These are phyloP conservation scores for Pythium brachiatum DNA, from an alignment of 352 stramenopile species.

Conservation along the genomic window DNA sequence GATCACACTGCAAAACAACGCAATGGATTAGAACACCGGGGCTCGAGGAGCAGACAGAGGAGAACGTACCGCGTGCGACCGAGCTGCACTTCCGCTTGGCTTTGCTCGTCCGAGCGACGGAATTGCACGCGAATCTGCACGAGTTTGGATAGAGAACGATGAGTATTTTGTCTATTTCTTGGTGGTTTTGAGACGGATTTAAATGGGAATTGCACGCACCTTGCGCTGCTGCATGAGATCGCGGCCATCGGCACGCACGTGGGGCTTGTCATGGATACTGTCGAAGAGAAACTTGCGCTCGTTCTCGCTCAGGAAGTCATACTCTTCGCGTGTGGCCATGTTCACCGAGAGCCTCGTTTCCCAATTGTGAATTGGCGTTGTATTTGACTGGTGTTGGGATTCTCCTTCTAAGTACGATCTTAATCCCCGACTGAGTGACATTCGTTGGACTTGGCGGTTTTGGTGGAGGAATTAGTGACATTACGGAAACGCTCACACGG, in stretches of 20 bases:
- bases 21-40: not conserved
- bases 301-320: slow-evolving; percentile 80
- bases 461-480: slow-evolving; percentile 7
- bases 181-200: not conserved
- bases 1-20: slow-evolving; percentile 45
- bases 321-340: slow-evolving; percentile 27
- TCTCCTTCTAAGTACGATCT: slow-evolving; percentile 17
- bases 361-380: not conserved
- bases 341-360: not conserved
- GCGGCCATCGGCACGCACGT: slow-evolving; percentile 69
- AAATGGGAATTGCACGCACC: slow-evolving; percentile 19
- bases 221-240: slow-evolving; percentile 82
- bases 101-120: slow-evolving; percentile 67
- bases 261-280: slow-evolving; percentile 50
- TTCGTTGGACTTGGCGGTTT: not conserved
- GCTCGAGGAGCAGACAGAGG: not conserved
- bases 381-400: slow-evolving; percentile 18
- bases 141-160: not conserved
- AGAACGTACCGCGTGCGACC: slow-evolving; percentile 64
- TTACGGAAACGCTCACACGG: not conserved
- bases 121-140: slow-evolving; percentile 75
- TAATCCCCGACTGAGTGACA: slow-evolving; percentile 39
- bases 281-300: slow-evolving; percentile 78
- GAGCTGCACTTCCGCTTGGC: slow-evolving; percentile 77
- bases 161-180: too few species aligned